Evolutionary conservation across 495 filamentous ascomycete species (phyloP), one percentile per base, ranked within the genome.

Genomic region (Penicillium atrosanguineum): DNA sequence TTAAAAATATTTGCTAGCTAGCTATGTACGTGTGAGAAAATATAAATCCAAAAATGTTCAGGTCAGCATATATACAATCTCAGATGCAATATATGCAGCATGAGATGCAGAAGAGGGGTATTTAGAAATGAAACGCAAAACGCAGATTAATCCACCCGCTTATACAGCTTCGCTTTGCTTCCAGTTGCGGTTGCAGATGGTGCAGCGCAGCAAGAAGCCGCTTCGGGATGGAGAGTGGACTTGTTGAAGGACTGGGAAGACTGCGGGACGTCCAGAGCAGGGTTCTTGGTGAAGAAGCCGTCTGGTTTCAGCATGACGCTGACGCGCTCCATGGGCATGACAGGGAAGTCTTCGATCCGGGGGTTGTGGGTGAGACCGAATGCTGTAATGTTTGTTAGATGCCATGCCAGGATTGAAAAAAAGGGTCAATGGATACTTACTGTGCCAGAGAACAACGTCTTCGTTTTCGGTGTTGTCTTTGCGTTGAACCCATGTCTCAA

Each of bases 251-350:
- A 36, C 56, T 75, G 72, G 7, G 61, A 50, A 3, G 72, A 75
- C 31, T 69, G 79, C 21, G 86, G 80, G n/a, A 91, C 87, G 70
- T 91, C 87, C 29, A 90, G 50, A 14, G 86, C 85, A 4, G 88
- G 88, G 60, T 90, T 90, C 69, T 76, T 77, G 25, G 83, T 81
- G 67, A 90, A 91, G 75, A 90, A 90, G 25, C 87, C 87, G 34
- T 80, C 81, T 0, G 87, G 87, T 65, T 86, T 84, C 49, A 91
- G 84, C 82, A 64, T 81, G 66, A 60, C 80, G 75, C 77, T 90
- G 79, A 75, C 78, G 70, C 28, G 83, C 81, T 72, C 72, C 68
- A 73, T 72, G 11, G 72, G 72, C 87, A 90, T 90, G 49, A 86
- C 80, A 3, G 83, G 83, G 67, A 83, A 86, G 59, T 86, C 83